Percentiles rank a stretch among this genome's conserved stretches.
These are phyloP conservation scores for Drosera capensis DNA, from an alignment of 148 eudicot genomes.

Conservation along the genomic window DNA sequence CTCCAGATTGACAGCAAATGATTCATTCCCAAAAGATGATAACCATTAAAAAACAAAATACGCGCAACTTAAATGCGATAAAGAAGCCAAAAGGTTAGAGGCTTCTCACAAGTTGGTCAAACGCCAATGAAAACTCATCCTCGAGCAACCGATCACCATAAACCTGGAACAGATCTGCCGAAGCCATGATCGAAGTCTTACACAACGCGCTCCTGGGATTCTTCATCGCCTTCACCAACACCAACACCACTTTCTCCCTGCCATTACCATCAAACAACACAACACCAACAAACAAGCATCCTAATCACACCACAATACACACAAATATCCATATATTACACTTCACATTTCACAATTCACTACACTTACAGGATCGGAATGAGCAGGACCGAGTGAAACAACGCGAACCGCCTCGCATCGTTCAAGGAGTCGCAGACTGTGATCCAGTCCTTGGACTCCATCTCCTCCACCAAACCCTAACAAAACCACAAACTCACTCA, in stretches of 20 bases:
- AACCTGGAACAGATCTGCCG: constrained; percentile 44
- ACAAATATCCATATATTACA: too few species aligned
- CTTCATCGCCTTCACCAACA: constrained; percentile 52
- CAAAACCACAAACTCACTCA: too few species aligned
- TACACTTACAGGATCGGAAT: constrained; percentile 33
- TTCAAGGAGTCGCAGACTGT: constrained; percentile 45
- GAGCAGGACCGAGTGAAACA: constrained; percentile 39
- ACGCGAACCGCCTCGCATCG: constrained; percentile 38
- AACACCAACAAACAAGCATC: too few species aligned
- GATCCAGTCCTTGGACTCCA: constrained; percentile 64
- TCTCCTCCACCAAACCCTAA: constrained; percentile 30
- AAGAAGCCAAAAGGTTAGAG: background rate
- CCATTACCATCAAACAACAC: too few species aligned
- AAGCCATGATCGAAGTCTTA: constrained; percentile 62
- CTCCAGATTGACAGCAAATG: too few species aligned
- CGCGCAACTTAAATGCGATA: too few species aligned
- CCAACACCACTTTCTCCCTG: constrained; percentile 37
- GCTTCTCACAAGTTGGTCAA: constrained; percentile 41
- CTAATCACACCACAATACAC: too few species aligned
- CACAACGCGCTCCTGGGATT: constrained; percentile 72
- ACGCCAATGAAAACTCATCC: background rate
- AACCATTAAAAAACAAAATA: too few species aligned
- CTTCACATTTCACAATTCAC: too few species aligned
- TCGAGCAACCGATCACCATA: constrained; percentile 40
- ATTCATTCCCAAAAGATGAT: too few species aligned